Evolutionary conservation across 1,284 basidiomycete genomes (phyloP).

Genomic region (Sparassis latifolia): DNA sequence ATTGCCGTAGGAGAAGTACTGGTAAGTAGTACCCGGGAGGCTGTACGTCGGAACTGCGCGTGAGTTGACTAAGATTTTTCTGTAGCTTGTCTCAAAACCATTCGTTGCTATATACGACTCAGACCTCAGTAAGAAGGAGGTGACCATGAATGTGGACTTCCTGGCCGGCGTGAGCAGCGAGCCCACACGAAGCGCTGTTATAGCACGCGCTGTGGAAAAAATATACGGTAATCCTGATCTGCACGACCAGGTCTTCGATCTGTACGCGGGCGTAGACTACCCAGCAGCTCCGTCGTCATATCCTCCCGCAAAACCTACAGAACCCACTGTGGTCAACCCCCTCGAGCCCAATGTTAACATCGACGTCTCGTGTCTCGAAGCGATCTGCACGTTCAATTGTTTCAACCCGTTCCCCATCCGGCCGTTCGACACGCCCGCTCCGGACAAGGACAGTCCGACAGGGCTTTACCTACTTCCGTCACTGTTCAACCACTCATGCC

Average conservation of each 20-base stretch:
- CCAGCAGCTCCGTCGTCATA: constrained; percentile 12
- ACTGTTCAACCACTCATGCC: constrained; percentile 28
- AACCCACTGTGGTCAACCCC: constrained; percentile 5
- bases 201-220: constrained; percentile 9
- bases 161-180: constrained; percentile 6
- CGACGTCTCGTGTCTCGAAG: constrained; percentile 13
- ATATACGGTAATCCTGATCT: constrained; percentile 18
- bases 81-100: constrained; percentile 16
- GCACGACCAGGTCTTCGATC: constrained; percentile 11
- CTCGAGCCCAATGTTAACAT: constrained; percentile 11
- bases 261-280: constrained; percentile 15
- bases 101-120: constrained; percentile 9
- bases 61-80: too few species aligned
- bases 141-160: constrained; percentile 10
- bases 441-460: background rate
- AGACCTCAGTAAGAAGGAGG: constrained; percentile 6
- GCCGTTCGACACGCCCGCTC: background rate
- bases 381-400: constrained; percentile 14
- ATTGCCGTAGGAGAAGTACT: constrained; percentile 13
- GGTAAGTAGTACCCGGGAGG: constrained; percentile 4
- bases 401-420: constrained; percentile 11
- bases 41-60: background rate
- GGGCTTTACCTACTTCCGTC: constrained; percentile 24
- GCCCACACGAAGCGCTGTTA: constrained; percentile 8
- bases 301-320: constrained; percentile 1